These are phyloP conservation scores for Sporothrix sp. DNA, from an alignment of 2,329 filamentous ascomycete species.

Conservation along the genomic window DNA sequence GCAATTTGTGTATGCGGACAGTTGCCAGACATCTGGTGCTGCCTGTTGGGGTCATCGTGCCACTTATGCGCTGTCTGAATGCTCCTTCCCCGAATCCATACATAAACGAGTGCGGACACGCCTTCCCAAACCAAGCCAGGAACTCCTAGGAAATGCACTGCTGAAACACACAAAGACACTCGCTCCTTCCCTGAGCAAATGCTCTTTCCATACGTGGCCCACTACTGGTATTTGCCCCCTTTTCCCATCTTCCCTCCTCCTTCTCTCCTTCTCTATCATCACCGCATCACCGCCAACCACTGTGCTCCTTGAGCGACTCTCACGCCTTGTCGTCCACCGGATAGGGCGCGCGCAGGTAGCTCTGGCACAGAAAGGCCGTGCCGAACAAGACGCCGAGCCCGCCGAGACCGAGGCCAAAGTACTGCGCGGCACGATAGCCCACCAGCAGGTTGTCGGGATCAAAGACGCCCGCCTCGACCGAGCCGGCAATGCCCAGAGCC, in stretches of 20 bases:
- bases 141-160: too few species aligned
- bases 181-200: too few species aligned
- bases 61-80: too few species aligned
- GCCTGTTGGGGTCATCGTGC: too few species aligned
- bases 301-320: too few species aligned
- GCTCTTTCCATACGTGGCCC: too few species aligned
- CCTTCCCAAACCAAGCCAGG: too few species aligned
- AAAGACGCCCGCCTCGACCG: conserved; percentile 40
- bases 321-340: background rate
- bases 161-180: too few species aligned
- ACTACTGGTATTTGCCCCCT: background rate
- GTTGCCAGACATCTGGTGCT: too few species aligned
- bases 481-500: conserved; percentile 56
- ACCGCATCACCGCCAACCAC: background rate
- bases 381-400: conserved; percentile 28
- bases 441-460: conserved; percentile 22
- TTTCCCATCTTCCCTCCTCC: background rate
- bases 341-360: conserved; percentile 11
- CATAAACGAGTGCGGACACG: too few species aligned
- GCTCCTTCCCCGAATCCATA: too few species aligned
- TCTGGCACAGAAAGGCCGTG: conserved; percentile 23
- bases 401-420: conserved; percentile 33
- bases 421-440: conserved; percentile 31
- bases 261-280: background rate
- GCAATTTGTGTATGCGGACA: background rate